A percentile compares a stretch with the other conserved stretches of the same genome.
phyloP scores from a whole-genome alignment of 2,329 filamentous ascomycete genomes.

The Botrytis hyacinthi region DNA sequence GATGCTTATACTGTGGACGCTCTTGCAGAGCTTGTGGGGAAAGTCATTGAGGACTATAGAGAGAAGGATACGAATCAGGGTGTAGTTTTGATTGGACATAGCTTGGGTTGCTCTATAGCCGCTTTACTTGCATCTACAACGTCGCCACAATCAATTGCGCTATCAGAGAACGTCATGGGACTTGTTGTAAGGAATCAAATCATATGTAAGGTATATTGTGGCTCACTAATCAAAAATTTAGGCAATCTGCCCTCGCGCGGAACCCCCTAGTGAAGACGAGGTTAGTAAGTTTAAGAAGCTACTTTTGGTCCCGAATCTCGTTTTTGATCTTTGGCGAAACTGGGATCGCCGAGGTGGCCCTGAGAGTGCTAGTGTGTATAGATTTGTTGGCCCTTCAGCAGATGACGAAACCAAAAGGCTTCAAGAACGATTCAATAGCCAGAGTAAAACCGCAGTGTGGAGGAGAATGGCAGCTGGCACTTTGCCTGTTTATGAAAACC shows the following conservation, averaged over 20 bases:
- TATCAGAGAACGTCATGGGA: conserved; percentile 68
- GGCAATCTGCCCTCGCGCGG: conserved; percentile 72
- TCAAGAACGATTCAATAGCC: conserved; percentile 74
- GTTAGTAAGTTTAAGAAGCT: conserved; percentile 53
- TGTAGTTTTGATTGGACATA: conserved; percentile 81
- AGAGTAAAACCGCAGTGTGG: conserved; percentile 70
- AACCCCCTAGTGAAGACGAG: conserved; percentile 56
- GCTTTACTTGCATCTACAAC: conserved; percentile 61
- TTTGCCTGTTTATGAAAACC: conserved; percentile 58
- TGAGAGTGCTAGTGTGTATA: conserved; percentile 72
- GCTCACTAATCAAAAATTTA: conserved; percentile 1
- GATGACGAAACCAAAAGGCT: conserved; percentile 64
- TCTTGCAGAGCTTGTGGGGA: conserved; percentile 70
- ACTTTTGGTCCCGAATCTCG: conserved; percentile 64
- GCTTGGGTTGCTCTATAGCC: conserved; percentile 80
- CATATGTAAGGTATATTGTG: neutral
- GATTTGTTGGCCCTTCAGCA: conserved; percentile 69
- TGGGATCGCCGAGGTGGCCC: conserved; percentile 79
- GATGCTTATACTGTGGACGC: conserved; percentile 77
- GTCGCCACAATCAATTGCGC: conserved; percentile 49
- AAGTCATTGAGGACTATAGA: conserved; percentile 70
- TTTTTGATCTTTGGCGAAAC: conserved; percentile 74
- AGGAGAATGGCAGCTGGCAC: conserved; percentile 74
- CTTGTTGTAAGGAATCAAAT: conserved; percentile 53
- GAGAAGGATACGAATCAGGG: conserved; percentile 64